Percentiles rank a stretch among this genome's conserved stretches.
phyloP scores from a whole-genome alignment of 148 eudicot species.

The Chenopodium suecicum region DNA sequence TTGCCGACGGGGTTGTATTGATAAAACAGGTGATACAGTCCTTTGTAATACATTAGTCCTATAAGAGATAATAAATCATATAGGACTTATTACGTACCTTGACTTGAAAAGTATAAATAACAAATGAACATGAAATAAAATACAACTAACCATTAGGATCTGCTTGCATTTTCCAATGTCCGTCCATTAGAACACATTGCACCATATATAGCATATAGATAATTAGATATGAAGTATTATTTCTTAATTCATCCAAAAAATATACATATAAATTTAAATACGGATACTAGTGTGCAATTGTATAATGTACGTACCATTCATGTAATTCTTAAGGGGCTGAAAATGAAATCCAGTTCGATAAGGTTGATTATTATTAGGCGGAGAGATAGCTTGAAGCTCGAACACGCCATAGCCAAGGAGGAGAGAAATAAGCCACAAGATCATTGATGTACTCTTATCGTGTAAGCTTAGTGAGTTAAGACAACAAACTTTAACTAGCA shows the following conservation, averaged over 20 bases:
- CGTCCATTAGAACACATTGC: too few species aligned
- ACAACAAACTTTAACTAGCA: too few species aligned
- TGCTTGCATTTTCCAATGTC: too few species aligned
- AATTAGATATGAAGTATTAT: too few species aligned
- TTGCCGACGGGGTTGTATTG: conserved; percentile 50
- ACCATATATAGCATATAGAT: neutral
- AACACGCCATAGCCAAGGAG: conserved; percentile 21
- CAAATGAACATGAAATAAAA: too few species aligned
- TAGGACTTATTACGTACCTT: too few species aligned
- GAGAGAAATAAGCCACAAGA: conserved; percentile 9
- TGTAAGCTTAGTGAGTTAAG: too few species aligned
- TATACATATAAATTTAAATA: too few species aligned
- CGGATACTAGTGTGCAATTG: too few species aligned
- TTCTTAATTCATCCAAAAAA: too few species aligned
- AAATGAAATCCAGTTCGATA: conserved; percentile 51
- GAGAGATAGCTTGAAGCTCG: conserved; percentile 18
- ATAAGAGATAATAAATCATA: neutral
- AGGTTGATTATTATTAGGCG: conserved; percentile 24
- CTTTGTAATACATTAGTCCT: conserved; percentile 66
- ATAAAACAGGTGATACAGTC: conserved; percentile 70
- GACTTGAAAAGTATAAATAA: too few species aligned
- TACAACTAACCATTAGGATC: too few species aligned
- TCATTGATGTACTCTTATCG: neutral
- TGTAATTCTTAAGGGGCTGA: conserved; percentile 53
- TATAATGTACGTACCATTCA: conserved; percentile 39